Evolutionary conservation across 805 yeast genomes (phyloP).

Genomic region (Teunomyces panamensis): DNA sequence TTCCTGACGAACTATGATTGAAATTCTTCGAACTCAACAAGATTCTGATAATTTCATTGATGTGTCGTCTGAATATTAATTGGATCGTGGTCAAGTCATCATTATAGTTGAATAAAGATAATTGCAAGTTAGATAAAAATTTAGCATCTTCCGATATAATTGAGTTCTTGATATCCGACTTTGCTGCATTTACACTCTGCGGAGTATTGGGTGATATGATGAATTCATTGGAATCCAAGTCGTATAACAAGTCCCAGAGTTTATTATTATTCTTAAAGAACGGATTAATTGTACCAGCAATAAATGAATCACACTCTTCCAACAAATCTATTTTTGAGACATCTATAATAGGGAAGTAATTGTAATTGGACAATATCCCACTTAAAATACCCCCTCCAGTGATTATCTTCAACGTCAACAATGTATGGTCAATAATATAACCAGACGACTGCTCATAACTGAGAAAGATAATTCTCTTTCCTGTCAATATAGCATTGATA

Average conservation of each 20-base stretch:
- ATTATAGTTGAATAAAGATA: constrained; percentile 42
- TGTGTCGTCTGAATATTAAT: constrained; percentile 41
- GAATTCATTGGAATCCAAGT: constrained; percentile 52
- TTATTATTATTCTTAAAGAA: constrained; percentile 53
- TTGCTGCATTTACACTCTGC: not conserved
- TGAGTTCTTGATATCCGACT: constrained; percentile 22
- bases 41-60: constrained; percentile 41
- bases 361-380: constrained; percentile 34
- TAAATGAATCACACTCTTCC: constrained; percentile 37
- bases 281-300: constrained; percentile 70
- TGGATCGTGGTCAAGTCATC: constrained; percentile 47
- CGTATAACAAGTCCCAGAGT: constrained; percentile 61
- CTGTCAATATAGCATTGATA: constrained; percentile 37
- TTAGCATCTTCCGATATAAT: constrained; percentile 45
- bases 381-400: constrained; percentile 42
- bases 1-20: constrained; percentile 16
- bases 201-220: constrained; percentile 22
- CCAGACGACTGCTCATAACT: constrained; percentile 40
- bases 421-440: constrained; percentile 38
- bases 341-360: constrained; percentile 60
- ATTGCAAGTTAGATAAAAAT: constrained; percentile 40
- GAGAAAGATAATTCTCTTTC: constrained; percentile 38
- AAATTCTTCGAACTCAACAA: constrained; percentile 37
- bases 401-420: constrained; percentile 42
- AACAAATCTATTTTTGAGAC: constrained; percentile 54